These are phyloP conservation scores for Russula griseocarnosa DNA, from an alignment of 768 basidiomycete species.

Conservation along the genomic window DNA sequence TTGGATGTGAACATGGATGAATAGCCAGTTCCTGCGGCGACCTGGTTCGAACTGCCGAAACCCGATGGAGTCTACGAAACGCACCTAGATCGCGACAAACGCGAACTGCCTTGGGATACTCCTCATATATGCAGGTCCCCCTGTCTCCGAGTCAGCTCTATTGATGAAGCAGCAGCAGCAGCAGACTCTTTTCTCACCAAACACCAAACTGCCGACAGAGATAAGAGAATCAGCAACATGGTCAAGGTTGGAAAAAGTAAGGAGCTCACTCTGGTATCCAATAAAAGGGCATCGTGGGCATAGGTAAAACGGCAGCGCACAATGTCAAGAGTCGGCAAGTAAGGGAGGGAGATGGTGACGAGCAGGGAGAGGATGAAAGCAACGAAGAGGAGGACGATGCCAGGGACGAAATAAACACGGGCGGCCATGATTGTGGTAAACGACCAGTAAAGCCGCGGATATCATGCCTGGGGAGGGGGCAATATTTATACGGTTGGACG, in stretches of 20 bases:
- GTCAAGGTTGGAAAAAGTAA: slow-evolving; percentile 24
- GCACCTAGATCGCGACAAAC: slow-evolving; percentile 50
- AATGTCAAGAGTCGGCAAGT: slow-evolving; percentile 62
- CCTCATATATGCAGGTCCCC: slow-evolving; percentile 47
- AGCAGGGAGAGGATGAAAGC: slow-evolving; percentile 67
- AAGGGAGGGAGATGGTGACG: slow-evolving; percentile 68
- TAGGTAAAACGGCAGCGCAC: slow-evolving; percentile 51
- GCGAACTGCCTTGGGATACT: slow-evolving; percentile 40
- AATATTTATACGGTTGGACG: slow-evolving; percentile 9
- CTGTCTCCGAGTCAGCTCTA: slow-evolving; percentile 35
- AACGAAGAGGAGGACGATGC: slow-evolving; percentile 49
- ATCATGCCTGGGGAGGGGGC: neutral
- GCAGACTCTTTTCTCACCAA: slow-evolving; percentile 44
- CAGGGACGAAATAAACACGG: slow-evolving; percentile 59
- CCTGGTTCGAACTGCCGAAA: slow-evolving; percentile 10
- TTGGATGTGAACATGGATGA: slow-evolving; percentile 40
- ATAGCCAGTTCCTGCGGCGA: slow-evolving; percentile 52
- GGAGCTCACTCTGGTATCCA: slow-evolving; percentile 25
- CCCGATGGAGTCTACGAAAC: slow-evolving; percentile 19
- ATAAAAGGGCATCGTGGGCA: slow-evolving; percentile 16
- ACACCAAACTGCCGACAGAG: slow-evolving; percentile 54
- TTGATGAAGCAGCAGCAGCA: slow-evolving; percentile 2
- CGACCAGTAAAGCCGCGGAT: neutral
- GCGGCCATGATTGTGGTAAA: slow-evolving; percentile 34
- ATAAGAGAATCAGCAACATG: neutral